Evolutionary conservation across 768 basidiomycete species (phyloP), one percentile per base, ranked within the genome.

Genomic region (Pleurotus salmoneostramineus): DNA sequence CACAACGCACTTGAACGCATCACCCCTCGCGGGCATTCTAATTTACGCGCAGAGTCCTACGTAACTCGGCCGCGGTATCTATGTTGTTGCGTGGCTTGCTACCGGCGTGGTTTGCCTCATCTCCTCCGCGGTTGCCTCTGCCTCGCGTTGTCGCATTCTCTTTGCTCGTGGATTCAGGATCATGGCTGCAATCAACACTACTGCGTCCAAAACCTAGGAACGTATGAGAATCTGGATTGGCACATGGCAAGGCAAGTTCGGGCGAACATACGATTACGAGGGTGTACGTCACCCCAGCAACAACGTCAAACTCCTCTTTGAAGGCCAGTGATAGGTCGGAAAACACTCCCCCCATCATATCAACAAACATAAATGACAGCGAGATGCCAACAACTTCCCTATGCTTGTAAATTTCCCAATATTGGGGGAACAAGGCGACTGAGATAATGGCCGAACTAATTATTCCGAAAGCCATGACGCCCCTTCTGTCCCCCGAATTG

Each of bases 341-440:
- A 71, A 91, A 91, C 2, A 92, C 69, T 4, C 83, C 87, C 33
- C 90, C 91, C 6, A 83, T 65, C 56, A 85, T 75, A 65, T 94
- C 91, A 51, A 93, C 76, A 6, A 70, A 62, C 73, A 93, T 85
- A 72, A 93, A 92, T 5, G 74, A 44, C 45, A 88, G 71, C 0
- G 86, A 89, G 52, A 94, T 83, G 6, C 91, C 91, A 21, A 82
- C 65, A 40, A 88, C 85, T 61, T 84, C 80, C 61, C 75, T 75
- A 63, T 77, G 75, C 60, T 81, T 80, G 70, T 80, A 87, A 46
- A 93, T 92, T 65, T 92, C 89, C 68, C 78, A 83, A 64, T 87
- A 93, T 68, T 93, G 91, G 0, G 91, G 74, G 35, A 76, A 63
- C 15, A 80, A 64, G 1, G 69, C 81, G 10, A 78, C 65, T 10